phyloP scores from a whole-genome alignment of 2,329 filamentous ascomycete genomes.

The Hypomyces perniciosus region DNA sequence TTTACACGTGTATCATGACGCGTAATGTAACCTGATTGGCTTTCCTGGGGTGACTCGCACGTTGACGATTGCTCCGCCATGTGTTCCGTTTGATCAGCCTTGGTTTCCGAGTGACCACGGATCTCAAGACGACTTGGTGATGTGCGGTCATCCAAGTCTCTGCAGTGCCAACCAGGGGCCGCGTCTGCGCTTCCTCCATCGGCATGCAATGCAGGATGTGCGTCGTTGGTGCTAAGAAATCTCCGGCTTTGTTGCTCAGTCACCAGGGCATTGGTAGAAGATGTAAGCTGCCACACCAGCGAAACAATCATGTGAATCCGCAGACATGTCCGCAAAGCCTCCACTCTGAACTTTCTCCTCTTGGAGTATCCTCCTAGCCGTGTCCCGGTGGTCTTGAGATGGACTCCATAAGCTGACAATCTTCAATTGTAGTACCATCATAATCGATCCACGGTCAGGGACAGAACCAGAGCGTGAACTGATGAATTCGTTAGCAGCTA shows the following conservation, averaged over 20 bases:
- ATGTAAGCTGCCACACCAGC: constrained; percentile 16
- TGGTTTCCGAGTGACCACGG: no score
- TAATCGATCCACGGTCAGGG: constrained; percentile 10
- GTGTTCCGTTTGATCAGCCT: no score
- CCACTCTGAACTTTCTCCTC: constrained; percentile 9
- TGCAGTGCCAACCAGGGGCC: no score
- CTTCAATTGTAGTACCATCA: constrained; percentile 14
- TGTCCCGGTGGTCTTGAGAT: constrained; percentile 10
- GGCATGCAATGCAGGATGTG: neutral
- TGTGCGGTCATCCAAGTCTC: no score
- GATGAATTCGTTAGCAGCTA: constrained; percentile 4
- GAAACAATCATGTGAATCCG: constrained; percentile 15
- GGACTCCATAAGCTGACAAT: constrained; percentile 14
- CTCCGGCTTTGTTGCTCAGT: neutral
- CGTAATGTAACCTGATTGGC: no score
- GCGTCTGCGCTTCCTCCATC: neutral
- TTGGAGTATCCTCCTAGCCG: constrained; percentile 8
- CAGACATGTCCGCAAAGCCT: constrained; percentile 15
- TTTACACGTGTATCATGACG: no score
- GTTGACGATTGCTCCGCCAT: no score
- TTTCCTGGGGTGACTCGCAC: no score
- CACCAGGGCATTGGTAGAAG: constrained; percentile 7
- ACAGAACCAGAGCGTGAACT: neutral
- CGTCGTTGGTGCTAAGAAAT: neutral
- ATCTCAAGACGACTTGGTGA: no score